phyloP scores from a whole-genome alignment of 441 rosid species.

The Cnidoscolus chayamansa region DNA sequence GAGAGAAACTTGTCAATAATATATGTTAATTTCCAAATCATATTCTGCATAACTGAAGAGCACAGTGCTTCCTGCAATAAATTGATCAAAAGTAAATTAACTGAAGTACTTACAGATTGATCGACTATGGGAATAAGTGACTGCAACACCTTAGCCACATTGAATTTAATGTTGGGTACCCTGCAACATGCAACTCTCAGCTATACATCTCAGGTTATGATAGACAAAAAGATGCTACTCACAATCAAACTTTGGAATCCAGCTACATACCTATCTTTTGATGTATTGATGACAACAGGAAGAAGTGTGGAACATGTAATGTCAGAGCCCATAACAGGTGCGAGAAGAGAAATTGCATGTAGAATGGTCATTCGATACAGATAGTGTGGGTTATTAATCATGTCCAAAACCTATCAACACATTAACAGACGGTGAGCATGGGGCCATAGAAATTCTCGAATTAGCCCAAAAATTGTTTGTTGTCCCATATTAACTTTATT shows the following conservation, averaged over 20 bases:
- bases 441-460: neutral
- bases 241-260: slow-evolving; percentile 18
- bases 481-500: neutral
- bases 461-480: neutral
- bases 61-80: slow-evolving; percentile 1
- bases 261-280: slow-evolving; percentile 71
- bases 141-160: slow-evolving; percentile 94
- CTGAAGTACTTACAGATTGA: slow-evolving; percentile 61
- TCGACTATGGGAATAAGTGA: slow-evolving; percentile 85
- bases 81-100: neutral
- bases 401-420: slow-evolving; percentile 64
- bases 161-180: slow-evolving; percentile 95
- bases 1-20: neutral
- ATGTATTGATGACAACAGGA: slow-evolving; percentile 66
- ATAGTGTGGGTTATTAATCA: slow-evolving; percentile 85
- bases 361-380: slow-evolving; percentile 87
- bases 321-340: slow-evolving; percentile 90
- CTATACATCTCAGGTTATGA: slow-evolving; percentile 9
- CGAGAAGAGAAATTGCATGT: slow-evolving; percentile 76
- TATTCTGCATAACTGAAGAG: neutral
- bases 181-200: slow-evolving; percentile 39
- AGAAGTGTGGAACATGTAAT: slow-evolving; percentile 83
- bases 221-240: neutral
- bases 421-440: slow-evolving; percentile 6
- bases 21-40: neutral